These are phyloP conservation scores for Oropetium thomaeum DNA, from an alignment of 176 grass and related monocot species.

Conservation along the genomic window DNA sequence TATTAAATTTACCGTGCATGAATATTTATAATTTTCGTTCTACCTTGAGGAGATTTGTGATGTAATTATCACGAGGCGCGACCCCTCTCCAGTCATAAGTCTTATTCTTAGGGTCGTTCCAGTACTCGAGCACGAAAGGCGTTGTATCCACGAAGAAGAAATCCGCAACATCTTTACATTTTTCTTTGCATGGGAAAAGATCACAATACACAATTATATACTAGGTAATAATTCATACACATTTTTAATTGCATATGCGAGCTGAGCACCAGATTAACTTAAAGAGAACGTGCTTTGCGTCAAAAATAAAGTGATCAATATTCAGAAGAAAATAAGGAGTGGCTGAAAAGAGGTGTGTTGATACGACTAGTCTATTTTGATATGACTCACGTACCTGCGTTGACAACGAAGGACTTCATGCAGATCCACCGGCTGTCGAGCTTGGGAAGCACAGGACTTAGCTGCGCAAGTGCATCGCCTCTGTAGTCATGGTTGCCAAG, in stretches of 20 bases:
- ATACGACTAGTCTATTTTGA: no score
- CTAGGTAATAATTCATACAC: no score
- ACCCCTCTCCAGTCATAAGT: slow-evolving; percentile 74
- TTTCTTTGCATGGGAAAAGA: neutral
- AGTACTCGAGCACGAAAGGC: slow-evolving; percentile 62
- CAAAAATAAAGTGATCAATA: no score
- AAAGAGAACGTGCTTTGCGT: no score
- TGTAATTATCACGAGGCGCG: slow-evolving; percentile 44
- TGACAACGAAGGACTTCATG: slow-evolving; percentile 69
- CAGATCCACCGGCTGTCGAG: slow-evolving; percentile 63
- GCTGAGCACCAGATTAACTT: no score
- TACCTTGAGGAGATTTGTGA: slow-evolving; percentile 51
- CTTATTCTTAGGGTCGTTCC: slow-evolving; percentile 27
- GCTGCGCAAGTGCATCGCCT: slow-evolving; percentile 51
- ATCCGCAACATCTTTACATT: slow-evolving; percentile 39
- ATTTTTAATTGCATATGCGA: no score
- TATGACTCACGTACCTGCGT: slow-evolving; percentile 46
- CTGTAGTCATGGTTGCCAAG: slow-evolving; percentile 85
- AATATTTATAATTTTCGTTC: no score
- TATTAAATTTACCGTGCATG: no score
- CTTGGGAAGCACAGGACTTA: slow-evolving; percentile 35
- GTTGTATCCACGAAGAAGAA: slow-evolving; percentile 76
- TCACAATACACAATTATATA: no score
- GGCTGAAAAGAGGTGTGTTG: no score
- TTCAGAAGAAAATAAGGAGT: no score